Evolutionary conservation across 139 green algal genomes (phyloP).

Genomic region (Tetraselmis striata): DNA sequence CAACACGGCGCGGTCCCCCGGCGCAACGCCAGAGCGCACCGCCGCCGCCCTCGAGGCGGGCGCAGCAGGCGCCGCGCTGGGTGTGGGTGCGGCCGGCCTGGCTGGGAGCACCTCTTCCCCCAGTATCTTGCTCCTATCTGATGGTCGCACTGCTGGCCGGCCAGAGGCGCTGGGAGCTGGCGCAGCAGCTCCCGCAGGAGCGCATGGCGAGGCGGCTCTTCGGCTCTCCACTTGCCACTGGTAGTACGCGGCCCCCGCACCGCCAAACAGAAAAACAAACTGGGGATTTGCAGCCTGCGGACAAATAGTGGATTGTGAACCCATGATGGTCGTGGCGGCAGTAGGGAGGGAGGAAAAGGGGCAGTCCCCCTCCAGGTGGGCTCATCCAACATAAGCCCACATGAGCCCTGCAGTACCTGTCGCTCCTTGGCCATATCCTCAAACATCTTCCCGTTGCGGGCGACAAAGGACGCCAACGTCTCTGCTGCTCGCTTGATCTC

Average conservation of each 20-base stretch:
- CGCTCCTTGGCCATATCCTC: conserved; percentile 69
- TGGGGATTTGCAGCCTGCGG: conserved; percentile 1
- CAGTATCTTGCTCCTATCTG: neutral
- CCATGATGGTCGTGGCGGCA: no score
- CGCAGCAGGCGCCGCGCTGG: neutral
- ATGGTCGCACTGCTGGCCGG: no score
- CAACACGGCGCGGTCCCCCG: neutral
- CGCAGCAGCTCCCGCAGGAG: no score
- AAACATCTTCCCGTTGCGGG: conserved; percentile 70
- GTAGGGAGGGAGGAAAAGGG: no score
- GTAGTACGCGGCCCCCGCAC: conserved; percentile 71
- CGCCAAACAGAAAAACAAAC: conserved; percentile 67
- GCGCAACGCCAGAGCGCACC: neutral
- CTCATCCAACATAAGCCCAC: no score
- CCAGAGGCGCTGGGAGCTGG: no score
- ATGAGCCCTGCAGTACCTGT: no score
- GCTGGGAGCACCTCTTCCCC: neutral
- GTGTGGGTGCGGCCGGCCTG: neutral
- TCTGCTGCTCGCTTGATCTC: neutral
- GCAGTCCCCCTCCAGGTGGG: no score
- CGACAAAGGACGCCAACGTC: conserved; percentile 62
- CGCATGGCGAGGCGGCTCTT: no score
- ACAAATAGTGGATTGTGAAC: no score
- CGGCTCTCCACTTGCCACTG: conserved; percentile 35
- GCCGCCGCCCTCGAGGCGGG: neutral